Conservation (phyloP, 2,329 filamentous ascomycete genomes). For the Spiromastix sp. region DNA sequence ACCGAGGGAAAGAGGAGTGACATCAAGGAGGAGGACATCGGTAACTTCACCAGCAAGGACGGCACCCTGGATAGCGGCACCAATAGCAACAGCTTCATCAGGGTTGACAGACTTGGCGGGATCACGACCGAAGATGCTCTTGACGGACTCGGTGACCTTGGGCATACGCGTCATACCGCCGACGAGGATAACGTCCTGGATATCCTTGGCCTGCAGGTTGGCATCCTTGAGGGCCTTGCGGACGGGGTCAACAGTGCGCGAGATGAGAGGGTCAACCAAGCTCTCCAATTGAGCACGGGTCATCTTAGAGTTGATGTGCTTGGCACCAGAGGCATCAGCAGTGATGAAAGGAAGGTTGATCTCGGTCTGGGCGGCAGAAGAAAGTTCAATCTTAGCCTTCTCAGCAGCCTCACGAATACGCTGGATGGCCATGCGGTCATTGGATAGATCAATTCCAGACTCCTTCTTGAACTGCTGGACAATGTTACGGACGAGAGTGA, state of each 20-base stretch:
- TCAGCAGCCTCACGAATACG: slow-evolving; percentile 97
- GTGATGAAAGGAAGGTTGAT: slow-evolving; percentile 99
- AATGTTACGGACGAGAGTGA: slow-evolving; percentile 83
- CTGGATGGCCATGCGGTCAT: slow-evolving; percentile 96
- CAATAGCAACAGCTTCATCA: slow-evolving; percentile 94
- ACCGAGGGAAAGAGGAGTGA: slow-evolving; percentile 91
- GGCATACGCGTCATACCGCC: slow-evolving; percentile 99
- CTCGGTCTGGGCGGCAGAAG: slow-evolving; percentile 87
- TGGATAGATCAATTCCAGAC: slow-evolving; percentile 77
- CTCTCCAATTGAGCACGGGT: slow-evolving; percentile 85
- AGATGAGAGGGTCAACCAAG: slow-evolving; percentile 83
- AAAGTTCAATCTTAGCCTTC: slow-evolving; percentile 99
- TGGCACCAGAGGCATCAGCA: slow-evolving; percentile 85
- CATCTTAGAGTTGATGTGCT: slow-evolving; percentile 97
- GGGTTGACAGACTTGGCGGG: slow-evolving; percentile 98
- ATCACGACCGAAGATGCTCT: slow-evolving; percentile 92
- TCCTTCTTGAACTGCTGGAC: slow-evolving; percentile 96
- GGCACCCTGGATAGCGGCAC: slow-evolving; percentile 93
- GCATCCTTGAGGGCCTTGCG: slow-evolving; percentile 97
- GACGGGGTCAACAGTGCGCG: slow-evolving; percentile 78
- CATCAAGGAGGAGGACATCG: slow-evolving; percentile 88
- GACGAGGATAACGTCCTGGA: slow-evolving; percentile 95
- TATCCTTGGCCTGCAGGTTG: slow-evolving; percentile 79
- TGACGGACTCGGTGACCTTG: slow-evolving; percentile 92
- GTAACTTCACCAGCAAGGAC: slow-evolving; percentile 95